Conservation (phyloP, 169 alveolate species). For the Pseudocohnilembus persalinus region DNA sequence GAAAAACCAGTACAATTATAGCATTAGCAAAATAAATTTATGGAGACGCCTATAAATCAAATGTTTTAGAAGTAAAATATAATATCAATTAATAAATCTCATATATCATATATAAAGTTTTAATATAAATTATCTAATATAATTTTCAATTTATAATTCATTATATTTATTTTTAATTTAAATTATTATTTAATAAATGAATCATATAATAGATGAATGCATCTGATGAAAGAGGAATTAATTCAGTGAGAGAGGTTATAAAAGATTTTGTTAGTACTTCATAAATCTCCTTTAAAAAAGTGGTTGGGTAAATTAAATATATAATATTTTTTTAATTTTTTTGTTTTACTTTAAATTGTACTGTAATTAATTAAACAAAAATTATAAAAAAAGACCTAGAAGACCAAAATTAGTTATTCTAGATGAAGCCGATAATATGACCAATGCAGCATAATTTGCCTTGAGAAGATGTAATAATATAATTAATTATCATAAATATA, state of each 20-base stretch:
- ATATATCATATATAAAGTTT: background rate
- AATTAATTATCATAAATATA: background rate
- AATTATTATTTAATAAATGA: background rate
- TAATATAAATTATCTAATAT: background rate
- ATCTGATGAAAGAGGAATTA: slow-evolving; percentile 98
- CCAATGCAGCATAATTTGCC: slow-evolving; percentile 97
- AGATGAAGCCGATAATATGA: slow-evolving; percentile 99
- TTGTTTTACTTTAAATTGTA: background rate
- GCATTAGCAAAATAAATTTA: slow-evolving; percentile 94
- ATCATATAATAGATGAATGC: slow-evolving; percentile 95
- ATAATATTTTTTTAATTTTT: no score
- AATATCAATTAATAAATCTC: background rate
- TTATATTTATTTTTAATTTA: background rate
- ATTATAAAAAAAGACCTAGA: slow-evolving; percentile 57
- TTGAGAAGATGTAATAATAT: slow-evolving; percentile 88
- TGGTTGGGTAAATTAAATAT: slow-evolving; percentile 21
- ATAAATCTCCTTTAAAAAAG: slow-evolving; percentile 45
- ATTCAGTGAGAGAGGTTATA: slow-evolving; percentile 95
- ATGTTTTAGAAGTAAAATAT: slow-evolving; percentile 61
- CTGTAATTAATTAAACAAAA: no score
- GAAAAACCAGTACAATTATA: slow-evolving; percentile 93
- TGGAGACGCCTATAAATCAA: slow-evolving; percentile 76
- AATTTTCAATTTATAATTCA: background rate
- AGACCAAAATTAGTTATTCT: slow-evolving; percentile 92
- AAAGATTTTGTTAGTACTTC: slow-evolving; percentile 92